These are phyloP conservation scores for Camillea tinctor DNA, from an alignment of 2,329 filamentous ascomycete species.

Conservation along the genomic window DNA sequence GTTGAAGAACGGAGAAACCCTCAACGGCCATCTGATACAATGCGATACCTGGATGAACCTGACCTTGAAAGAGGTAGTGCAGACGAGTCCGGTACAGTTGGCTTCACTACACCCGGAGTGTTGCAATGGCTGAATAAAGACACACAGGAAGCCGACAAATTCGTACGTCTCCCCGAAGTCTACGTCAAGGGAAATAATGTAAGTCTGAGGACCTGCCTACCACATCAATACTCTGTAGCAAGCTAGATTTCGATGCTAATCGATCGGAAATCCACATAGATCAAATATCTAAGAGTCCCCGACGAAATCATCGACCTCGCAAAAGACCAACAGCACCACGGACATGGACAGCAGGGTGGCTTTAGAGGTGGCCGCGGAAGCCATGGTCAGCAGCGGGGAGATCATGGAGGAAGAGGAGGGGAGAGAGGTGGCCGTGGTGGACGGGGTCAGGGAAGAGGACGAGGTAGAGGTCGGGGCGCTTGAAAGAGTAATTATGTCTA, in stretches of 20 bases:
- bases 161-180: conserved; percentile 86
- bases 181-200: conserved; percentile 98
- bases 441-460: conserved; percentile 49
- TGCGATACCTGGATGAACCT: conserved; percentile 99
- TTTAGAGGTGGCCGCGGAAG: conserved; percentile 67
- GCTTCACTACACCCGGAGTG: neutral
- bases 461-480: conserved; percentile 40
- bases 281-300: conserved; percentile 95
- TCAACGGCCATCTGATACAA: conserved; percentile 92
- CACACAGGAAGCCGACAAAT: conserved; percentile 81
- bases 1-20: conserved; percentile 69
- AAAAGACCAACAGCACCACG: conserved; percentile 79
- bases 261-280: conserved; percentile 57
- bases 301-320: conserved; percentile 95
- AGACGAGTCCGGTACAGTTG: conserved; percentile 74
- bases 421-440: conserved; percentile 56
- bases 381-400: conserved; percentile 55
- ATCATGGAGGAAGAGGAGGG: conserved; percentile 56
- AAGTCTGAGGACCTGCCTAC: conserved; percentile 35
- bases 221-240: conserved; percentile 3
- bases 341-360: conserved; percentile 52
- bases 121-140: conserved; percentile 19
- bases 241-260: conserved; percentile 19
- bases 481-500: conserved; percentile 15
- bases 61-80: conserved; percentile 93